Evolutionary conservation across 345 rosid species (phyloP).

Genomic region (Populus nigra): DNA sequence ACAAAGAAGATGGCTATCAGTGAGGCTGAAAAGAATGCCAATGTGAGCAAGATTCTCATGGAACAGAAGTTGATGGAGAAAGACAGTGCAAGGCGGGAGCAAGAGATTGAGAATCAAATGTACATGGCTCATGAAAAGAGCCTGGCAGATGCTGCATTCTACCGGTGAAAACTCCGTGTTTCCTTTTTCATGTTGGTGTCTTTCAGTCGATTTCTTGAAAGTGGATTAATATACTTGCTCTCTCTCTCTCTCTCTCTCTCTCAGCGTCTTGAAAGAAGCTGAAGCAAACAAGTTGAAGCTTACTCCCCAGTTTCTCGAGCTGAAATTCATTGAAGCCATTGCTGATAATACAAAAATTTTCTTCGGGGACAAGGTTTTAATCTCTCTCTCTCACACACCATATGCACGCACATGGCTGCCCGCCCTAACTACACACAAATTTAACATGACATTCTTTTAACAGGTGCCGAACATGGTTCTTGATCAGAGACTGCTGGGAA

Average conservation of each 20-base stretch:
- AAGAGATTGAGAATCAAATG: constrained; percentile 82
- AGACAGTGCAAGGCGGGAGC: constrained; percentile 68
- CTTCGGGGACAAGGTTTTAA: constrained; percentile 78
- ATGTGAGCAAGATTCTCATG: constrained; percentile 81
- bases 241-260: constrained; percentile 13
- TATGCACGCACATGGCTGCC: not conserved
- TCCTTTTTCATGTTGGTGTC: not conserved
- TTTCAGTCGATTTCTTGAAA: not conserved
- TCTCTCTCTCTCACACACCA: not conserved
- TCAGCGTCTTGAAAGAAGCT: constrained; percentile 72
- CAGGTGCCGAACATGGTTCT: constrained; percentile 82
- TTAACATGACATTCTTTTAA: constrained; percentile 3
- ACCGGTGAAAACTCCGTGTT: constrained; percentile 45
- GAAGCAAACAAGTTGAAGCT: constrained; percentile 92
- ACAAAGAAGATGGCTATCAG: constrained; percentile 81
- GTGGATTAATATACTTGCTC: constrained; percentile 6
- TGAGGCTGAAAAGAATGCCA: constrained; percentile 86
- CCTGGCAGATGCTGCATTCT: constrained; percentile 79
- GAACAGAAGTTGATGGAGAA: constrained; percentile 85
- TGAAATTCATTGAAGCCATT: constrained; percentile 81
- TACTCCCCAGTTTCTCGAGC: constrained; percentile 84
- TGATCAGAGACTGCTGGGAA: constrained; percentile 87
- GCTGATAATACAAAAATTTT: constrained; percentile 81
- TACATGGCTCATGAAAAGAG: constrained; percentile 76
- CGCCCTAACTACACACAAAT: not conserved